Evolutionary conservation across 2,329 filamentous ascomycete genomes (phyloP).

Genomic region (Celoporthe dispersa): DNA sequence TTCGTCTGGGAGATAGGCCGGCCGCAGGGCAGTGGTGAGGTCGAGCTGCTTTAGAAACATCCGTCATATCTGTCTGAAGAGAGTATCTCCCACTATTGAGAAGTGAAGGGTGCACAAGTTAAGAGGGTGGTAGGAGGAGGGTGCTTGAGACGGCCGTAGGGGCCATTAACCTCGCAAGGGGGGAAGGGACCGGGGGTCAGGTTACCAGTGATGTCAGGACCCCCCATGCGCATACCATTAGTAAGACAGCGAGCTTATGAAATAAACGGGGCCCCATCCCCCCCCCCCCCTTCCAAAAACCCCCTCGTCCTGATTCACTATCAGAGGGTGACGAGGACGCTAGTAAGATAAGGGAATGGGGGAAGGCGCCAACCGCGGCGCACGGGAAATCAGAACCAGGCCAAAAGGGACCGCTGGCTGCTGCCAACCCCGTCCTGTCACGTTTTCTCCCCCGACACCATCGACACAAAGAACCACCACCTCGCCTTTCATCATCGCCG

Average conservation of each 20-base stretch:
- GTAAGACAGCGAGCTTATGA: slow-evolving; percentile 10
- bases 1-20: slow-evolving; percentile 90
- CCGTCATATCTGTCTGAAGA: slow-evolving; percentile 60
- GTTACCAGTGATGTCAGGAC: slow-evolving; percentile 20
- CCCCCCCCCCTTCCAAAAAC: too few species aligned
- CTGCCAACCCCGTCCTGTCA: not conserved
- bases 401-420: not conserved
- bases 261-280: slow-evolving; percentile 12
- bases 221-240: slow-evolving; percentile 17
- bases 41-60: slow-evolving; percentile 98
- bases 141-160: not conserved
- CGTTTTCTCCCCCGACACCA: not conserved
- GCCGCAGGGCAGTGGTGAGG: slow-evolving; percentile 93
- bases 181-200: not conserved
- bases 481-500: not conserved
- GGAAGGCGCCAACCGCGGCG: not conserved
- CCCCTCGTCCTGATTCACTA: not conserved
- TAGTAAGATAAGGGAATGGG: not conserved
- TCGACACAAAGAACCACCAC: slow-evolving; percentile 6
- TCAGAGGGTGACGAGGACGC: not conserved
- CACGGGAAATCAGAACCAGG: not conserved
- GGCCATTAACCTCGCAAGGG: not conserved
- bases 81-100: slow-evolving; percentile 32
- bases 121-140: slow-evolving; percentile 1
- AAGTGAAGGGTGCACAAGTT: not conserved